A percentile compares a stretch with the other conserved stretches of the same genome.
Conservation (phyloP, 768 basidiomycete genomes). For the Crassisporium funariophilum region DNA sequence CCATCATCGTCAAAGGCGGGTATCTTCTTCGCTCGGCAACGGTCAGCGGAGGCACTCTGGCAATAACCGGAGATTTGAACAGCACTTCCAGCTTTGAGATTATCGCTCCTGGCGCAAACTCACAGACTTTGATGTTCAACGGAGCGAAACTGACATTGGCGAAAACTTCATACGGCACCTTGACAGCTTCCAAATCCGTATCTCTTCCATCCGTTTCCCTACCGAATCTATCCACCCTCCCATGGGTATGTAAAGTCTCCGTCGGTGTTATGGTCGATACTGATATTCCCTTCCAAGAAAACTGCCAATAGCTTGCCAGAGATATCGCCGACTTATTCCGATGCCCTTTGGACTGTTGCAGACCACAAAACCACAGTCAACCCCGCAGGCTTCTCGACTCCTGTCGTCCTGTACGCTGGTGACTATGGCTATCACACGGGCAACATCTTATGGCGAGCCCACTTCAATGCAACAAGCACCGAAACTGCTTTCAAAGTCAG, state of each 20-base stretch:
- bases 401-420: constrained; percentile 47
- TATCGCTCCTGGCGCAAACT: constrained; percentile 42
- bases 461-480: constrained; percentile 47
- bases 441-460: constrained; percentile 53
- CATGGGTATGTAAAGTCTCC: constrained; percentile 34
- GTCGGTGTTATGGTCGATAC: neutral
- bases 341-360: constrained; percentile 45
- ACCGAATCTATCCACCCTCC: constrained; percentile 35
- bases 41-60: constrained; percentile 36
- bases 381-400: constrained; percentile 36
- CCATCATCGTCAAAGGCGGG: constrained; percentile 52
- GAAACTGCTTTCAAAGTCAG: constrained; percentile 45
- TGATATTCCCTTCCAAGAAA: constrained; percentile 29
- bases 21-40: constrained; percentile 46
- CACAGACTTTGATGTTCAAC: constrained; percentile 46
- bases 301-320: constrained; percentile 46
- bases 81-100: constrained; percentile 46
- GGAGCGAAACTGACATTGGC: constrained; percentile 32
- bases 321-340: constrained; percentile 39
- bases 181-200: constrained; percentile 31
- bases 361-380: constrained; percentile 44
- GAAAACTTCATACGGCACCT: constrained; percentile 45
- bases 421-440: constrained; percentile 56
- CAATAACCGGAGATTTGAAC: constrained; percentile 48
- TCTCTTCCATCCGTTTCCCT: constrained; percentile 36